Base-by-base conservation (phyloP, 306 rosid genomes). In the Carpinus viminea region DNA sequence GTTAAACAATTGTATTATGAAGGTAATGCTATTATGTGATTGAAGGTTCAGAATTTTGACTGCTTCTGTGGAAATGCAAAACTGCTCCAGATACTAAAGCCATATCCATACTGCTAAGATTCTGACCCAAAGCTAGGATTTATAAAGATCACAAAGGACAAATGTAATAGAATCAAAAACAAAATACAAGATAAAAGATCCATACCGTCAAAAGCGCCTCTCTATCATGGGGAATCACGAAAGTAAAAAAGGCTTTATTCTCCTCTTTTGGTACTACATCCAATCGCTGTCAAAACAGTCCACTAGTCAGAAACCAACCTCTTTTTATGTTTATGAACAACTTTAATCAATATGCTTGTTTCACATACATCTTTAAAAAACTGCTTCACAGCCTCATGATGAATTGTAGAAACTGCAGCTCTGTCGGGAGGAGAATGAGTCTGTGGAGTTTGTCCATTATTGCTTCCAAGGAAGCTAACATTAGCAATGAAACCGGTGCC, bases 221-320 rank as follows among this genome's bases (percentile, higher is more conserved):
- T 78, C 89, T 83, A 74, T 91, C 89, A 76, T 88, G 98, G 81
- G 97, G 97, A 82, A 92, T 90, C 75, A 90, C 88, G 80, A 84
- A 95, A 78, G 97, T 92, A 43, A 92, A 65, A 24, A 81, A 91
- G 38, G 79, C 82, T 64, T 76, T 78, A 68, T 78, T 89, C 86
- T 95, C 96, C 85, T 90, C 98, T 75, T 91, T 92, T 81, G 97
- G 97, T 72, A 46, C 73, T 56, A 92, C 87, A 78, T 90, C 90
- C 83, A 94, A 83, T 72, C 52, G 90, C 98, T 91, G 93, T 77
- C 74, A 86, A 78, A 80, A 80, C 8, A 74, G 54, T 38, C 36
- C 45, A 77, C 80, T 26, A 72, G 81, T 88, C 50, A 92, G 79
- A 76, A 74, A 81, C 46, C 72, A 76, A 70, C 31, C 16, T 69